phyloP scores from a whole-genome alignment of 2,329 filamentous ascomycete species.

The Pyricularia pennisetigena region DNA sequence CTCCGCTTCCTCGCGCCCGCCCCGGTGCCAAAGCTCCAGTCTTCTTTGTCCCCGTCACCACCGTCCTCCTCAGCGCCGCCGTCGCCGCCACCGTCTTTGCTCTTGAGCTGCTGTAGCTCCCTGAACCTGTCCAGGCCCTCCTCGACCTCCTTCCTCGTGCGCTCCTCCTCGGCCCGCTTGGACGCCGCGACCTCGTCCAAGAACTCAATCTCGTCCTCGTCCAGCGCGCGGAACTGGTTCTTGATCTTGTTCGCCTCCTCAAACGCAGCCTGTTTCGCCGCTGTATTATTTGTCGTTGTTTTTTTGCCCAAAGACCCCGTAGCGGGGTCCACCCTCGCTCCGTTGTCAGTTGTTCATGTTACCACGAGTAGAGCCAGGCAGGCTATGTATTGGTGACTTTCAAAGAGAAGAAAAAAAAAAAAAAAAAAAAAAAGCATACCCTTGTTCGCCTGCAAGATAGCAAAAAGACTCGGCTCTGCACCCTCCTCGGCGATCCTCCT shows the following conservation, averaged over 20 bases:
- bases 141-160: slow-evolving; percentile 43
- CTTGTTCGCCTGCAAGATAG: slow-evolving; percentile 75
- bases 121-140: slow-evolving; percentile 47
- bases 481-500: slow-evolving; percentile 26
- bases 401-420: slow-evolving; percentile 1
- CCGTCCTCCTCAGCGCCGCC: slow-evolving; percentile 3
- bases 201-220: slow-evolving; percentile 73
- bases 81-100: not conserved
- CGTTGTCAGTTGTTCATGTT: not conserved
- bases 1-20: slow-evolving; percentile 11
- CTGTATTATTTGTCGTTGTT: slow-evolving; percentile 25
- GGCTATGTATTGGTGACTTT: not conserved
- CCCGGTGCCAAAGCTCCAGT: slow-evolving; percentile 6
- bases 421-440: slow-evolving; percentile 29
- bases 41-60: slow-evolving; percentile 4
- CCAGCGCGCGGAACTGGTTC: slow-evolving; percentile 69
- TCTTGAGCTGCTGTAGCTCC: slow-evolving; percentile 29
- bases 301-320: not conserved
- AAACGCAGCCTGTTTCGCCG: slow-evolving; percentile 73
- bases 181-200: slow-evolving; percentile 48
- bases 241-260: slow-evolving; percentile 62
- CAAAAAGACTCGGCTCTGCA: slow-evolving; percentile 57
- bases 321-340: too few relatives aligned
- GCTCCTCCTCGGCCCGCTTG: slow-evolving; percentile 42
- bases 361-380: not conserved